These are phyloP conservation scores for Chrysosphaeria jannelii DNA, from an alignment of 2,329 filamentous ascomycete genomes.

Conservation along the genomic window DNA sequence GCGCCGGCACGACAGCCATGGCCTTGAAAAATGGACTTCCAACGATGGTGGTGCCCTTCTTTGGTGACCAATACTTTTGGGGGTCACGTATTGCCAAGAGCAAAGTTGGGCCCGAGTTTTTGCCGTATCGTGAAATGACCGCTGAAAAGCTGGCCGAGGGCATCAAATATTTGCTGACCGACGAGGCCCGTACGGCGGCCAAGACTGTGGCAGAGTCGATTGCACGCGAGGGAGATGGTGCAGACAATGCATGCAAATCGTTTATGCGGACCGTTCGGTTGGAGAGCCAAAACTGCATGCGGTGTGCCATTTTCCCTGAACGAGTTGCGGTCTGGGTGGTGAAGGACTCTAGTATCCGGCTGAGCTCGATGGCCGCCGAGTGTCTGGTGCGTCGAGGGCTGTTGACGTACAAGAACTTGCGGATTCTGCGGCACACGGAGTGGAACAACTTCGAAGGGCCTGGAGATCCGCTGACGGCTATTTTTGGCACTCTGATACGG, in stretches of 20 bases:
- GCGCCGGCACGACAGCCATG: slow-evolving; percentile 47
- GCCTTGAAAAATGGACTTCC: slow-evolving; percentile 40
- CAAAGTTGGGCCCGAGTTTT: slow-evolving; percentile 31
- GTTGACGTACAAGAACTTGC: slow-evolving; percentile 29
- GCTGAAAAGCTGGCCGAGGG: slow-evolving; percentile 36
- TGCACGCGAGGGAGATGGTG: slow-evolving; percentile 32
- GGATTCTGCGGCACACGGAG: slow-evolving; percentile 33
- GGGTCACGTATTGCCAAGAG: slow-evolving; percentile 34
- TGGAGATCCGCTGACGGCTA: slow-evolving; percentile 39
- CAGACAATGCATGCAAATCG: slow-evolving; percentile 33
- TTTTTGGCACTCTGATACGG: slow-evolving; percentile 27
- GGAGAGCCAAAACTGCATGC: slow-evolving; percentile 20
- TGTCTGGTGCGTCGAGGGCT: slow-evolving; percentile 29
- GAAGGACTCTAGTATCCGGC: slow-evolving; percentile 25
- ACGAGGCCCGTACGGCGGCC: slow-evolving; percentile 26
- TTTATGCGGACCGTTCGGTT: slow-evolving; percentile 32
- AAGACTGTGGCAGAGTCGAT: slow-evolving; percentile 29
- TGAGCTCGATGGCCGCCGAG: slow-evolving; percentile 34
- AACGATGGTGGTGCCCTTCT: slow-evolving; percentile 52
- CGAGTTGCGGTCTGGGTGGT: slow-evolving; percentile 34
- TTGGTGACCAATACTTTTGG: slow-evolving; percentile 58
- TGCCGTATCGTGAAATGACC: slow-evolving; percentile 37
- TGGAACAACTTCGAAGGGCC: slow-evolving; percentile 59
- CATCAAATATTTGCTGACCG: slow-evolving; percentile 33
- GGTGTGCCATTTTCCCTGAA: slow-evolving; percentile 33